These are phyloP conservation scores for Trichoderma koningii DNA, from an alignment of 2,329 filamentous ascomycete genomes.

Conservation along the genomic window DNA sequence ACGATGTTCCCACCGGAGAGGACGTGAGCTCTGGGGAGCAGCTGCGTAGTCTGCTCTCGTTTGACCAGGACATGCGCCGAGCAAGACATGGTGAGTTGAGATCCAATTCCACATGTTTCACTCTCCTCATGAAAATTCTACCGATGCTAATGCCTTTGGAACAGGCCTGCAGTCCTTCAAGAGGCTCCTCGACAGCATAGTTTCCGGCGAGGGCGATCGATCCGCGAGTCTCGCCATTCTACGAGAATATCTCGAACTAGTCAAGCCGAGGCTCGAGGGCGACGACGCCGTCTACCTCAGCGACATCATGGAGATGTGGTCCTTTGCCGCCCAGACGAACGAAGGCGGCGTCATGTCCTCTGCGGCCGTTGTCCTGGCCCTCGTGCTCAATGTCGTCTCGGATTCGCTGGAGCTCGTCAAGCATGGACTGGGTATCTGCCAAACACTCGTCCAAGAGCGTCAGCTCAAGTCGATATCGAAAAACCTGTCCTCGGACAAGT, in stretches of 20 bases:
- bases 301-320: slow-evolving; percentile 87
- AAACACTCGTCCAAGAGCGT: slow-evolving; percentile 76
- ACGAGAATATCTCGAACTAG: slow-evolving; percentile 65
- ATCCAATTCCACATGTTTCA: neutral
- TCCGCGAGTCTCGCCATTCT: slow-evolving; percentile 58
- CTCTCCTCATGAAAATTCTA: too few species aligned
- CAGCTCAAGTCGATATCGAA: slow-evolving; percentile 80
- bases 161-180: slow-evolving; percentile 70
- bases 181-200: slow-evolving; percentile 67
- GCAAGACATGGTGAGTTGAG: slow-evolving; percentile 62
- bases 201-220: slow-evolving; percentile 49
- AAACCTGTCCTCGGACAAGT: slow-evolving; percentile 76
- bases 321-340: slow-evolving; percentile 75
- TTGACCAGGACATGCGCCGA: slow-evolving; percentile 68
- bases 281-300: slow-evolving; percentile 64
- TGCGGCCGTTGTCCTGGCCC: slow-evolving; percentile 75
- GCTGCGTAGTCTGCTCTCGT: slow-evolving; percentile 67
- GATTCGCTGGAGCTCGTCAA: slow-evolving; percentile 71
- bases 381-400: slow-evolving; percentile 79
- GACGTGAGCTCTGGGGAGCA: slow-evolving; percentile 66
- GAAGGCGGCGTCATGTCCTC: slow-evolving; percentile 80
- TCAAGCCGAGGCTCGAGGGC: slow-evolving; percentile 50
- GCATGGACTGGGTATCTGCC: slow-evolving; percentile 76
- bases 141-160: neutral
- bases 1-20: slow-evolving; percentile 60